Conservation (phyloP, 352 stramenopile species). For the Pythium sp. region DNA sequence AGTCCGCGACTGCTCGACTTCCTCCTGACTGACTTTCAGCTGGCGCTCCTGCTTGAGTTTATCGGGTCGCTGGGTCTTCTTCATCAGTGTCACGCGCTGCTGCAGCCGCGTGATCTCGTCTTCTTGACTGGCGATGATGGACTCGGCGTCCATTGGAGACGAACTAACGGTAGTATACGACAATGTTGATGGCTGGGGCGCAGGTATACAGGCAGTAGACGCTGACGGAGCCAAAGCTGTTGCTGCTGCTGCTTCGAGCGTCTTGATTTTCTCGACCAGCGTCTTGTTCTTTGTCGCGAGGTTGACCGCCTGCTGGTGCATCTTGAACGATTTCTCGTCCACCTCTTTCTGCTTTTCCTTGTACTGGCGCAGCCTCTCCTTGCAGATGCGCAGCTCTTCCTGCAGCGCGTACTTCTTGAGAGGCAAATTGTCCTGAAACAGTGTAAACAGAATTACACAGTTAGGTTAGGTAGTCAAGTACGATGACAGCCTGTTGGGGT, state of each 20-base stretch:
- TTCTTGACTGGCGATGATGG: constrained; percentile 60
- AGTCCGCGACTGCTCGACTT: constrained; percentile 37
- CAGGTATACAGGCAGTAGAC: constrained; percentile 10
- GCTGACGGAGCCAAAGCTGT: constrained; percentile 1
- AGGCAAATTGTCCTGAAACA: constrained; percentile 43
- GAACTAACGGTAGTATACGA: not conserved
- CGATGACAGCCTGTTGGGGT: not conserved
- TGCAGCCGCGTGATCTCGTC: constrained; percentile 61
- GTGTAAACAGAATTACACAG: not conserved
- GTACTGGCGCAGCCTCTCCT: constrained; percentile 52
- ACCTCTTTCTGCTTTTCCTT: constrained; percentile 47
- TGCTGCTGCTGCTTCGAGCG: constrained; percentile 29
- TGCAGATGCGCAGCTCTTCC: constrained; percentile 65
- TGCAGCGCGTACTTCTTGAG: constrained; percentile 41
- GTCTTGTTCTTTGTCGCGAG: constrained; percentile 54
- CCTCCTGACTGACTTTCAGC: constrained; percentile 37
- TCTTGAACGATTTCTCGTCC: constrained; percentile 44
- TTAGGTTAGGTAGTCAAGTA: not conserved
- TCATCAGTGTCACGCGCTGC: constrained; percentile 57
- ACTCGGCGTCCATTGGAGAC: constrained; percentile 27
- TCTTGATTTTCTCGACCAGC: constrained; percentile 40
- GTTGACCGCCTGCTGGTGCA: constrained; percentile 62
- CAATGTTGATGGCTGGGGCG: not conserved
- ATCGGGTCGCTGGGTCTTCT: constrained; percentile 54
- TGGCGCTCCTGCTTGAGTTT: constrained; percentile 49